Conservation (phyloP, 495 filamentous ascomycete species). For the Corynascus novoguineensis region DNA sequence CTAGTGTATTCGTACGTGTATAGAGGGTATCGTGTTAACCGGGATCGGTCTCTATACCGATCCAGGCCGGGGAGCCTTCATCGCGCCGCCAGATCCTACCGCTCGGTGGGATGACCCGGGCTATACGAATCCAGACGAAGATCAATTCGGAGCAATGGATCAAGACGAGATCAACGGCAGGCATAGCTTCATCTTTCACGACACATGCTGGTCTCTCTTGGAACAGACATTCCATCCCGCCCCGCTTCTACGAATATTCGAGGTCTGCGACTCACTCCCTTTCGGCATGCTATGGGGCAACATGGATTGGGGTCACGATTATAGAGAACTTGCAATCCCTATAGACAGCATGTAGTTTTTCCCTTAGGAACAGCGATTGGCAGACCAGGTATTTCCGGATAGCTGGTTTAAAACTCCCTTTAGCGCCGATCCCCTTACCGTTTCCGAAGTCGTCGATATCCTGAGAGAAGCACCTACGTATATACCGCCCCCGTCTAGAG, state of each 20-base stretch:
- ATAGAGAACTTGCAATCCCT: not conserved
- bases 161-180: not conserved
- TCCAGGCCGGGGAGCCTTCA: not conserved
- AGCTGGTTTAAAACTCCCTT: not conserved
- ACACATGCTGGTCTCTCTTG: not conserved
- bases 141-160: not conserved
- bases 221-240: not conserved
- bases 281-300: not conserved
- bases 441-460: not conserved
- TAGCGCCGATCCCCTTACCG: not conserved
- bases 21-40: not conserved
- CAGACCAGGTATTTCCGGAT: not conserved
- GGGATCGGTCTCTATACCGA: not conserved
- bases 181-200: not conserved
- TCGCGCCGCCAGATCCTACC: not conserved
- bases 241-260: not conserved
- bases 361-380: not conserved
- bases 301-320: not conserved
- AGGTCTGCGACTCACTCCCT: not conserved
- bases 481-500: not conserved
- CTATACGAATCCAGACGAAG: not conserved
- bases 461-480: not conserved
- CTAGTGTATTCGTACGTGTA: not conserved
- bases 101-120: constrained; percentile 1
- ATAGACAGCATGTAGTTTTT: not conserved